phyloP scores from a whole-genome alignment of 768 basidiomycete genomes.

The Leccinum truebloodii region DNA sequence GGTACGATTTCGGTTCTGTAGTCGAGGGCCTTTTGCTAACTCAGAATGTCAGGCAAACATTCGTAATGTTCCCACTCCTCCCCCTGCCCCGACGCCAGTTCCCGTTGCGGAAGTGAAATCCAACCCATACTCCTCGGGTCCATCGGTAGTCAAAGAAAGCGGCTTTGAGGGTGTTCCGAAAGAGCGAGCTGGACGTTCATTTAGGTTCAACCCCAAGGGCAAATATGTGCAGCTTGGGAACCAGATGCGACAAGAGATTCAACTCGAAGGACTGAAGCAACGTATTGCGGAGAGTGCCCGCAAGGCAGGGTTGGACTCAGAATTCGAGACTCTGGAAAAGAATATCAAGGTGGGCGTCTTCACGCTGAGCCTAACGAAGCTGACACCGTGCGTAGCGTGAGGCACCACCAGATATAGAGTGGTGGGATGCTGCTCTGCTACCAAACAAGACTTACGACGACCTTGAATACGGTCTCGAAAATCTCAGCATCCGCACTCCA shows the following conservation, averaged over 20 bases:
- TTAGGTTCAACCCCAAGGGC: slow-evolving; percentile 91
- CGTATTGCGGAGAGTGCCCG: slow-evolving; percentile 90
- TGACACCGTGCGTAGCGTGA: slow-evolving; percentile 53
- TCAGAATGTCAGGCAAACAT: slow-evolving; percentile 60
- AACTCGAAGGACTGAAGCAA: slow-evolving; percentile 89
- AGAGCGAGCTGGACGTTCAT: slow-evolving; percentile 65
- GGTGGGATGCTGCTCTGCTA: slow-evolving; percentile 94
- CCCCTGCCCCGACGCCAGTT: slow-evolving; percentile 37
- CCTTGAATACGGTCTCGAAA: slow-evolving; percentile 53
- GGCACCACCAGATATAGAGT: slow-evolving; percentile 88
- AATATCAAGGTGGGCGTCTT: slow-evolving; percentile 68
- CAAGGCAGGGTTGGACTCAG: slow-evolving; percentile 94
- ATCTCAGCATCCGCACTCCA: slow-evolving; percentile 61
- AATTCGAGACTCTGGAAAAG: slow-evolving; percentile 88
- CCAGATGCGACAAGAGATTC: slow-evolving; percentile 68
- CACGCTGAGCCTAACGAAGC: neutral
- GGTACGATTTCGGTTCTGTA: slow-evolving; percentile 39
- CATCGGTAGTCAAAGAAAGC: slow-evolving; percentile 50
- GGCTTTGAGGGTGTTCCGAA: slow-evolving; percentile 74
- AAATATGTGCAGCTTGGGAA: slow-evolving; percentile 80
- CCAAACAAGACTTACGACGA: slow-evolving; percentile 82
- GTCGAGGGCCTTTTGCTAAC: slow-evolving; percentile 1
- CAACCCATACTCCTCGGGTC: slow-evolving; percentile 76
- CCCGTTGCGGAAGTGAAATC: slow-evolving; percentile 45
- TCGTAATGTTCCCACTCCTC: slow-evolving; percentile 71